Base-by-base conservation (phyloP, 306 rosid genomes). In the Castanospermum australe region DNA sequence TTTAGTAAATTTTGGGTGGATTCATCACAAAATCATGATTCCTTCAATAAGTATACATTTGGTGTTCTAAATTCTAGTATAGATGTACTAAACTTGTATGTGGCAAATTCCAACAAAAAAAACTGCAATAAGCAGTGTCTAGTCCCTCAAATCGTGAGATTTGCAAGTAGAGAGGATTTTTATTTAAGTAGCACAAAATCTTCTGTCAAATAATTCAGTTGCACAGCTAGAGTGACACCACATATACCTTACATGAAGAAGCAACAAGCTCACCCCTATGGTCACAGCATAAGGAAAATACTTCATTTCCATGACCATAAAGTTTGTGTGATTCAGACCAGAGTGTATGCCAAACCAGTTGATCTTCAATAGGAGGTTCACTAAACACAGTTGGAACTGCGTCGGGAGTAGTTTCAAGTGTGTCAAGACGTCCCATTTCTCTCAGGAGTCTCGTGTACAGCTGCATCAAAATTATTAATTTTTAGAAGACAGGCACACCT, bases 271-370 rank as follows among this genome's bases (percentile, higher is more conserved):
- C 89, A 73, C 99, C 98, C 57, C 68, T 78, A 77, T 85, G 96
- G 84, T 96, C 94, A 77, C 97, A 93, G 83, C 99, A 91, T 39
- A 96, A 51, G 67, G 99, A 85, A 72, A 91, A 96, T 48, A 96
- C 85, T 48, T 96, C 99, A 82, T 96, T 96, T 76, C 99, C 99
- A 66, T 96, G 99, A 81, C 98, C 99, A 66, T 96, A 96, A 71
- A 96, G 96, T 81, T 96, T 96, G 80, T 96, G 98, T 6, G 99
- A 89, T 86, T 96, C 99, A 59, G 98, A 98, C 99, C 98, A 93
- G 9, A 95, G 92, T 24, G 99, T 96, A 76, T 96, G 94, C 98
- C 98, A 96, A 47, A 91, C 92, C 47, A 96, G 83, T 89, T 96
- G 99, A 84, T 96, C 98, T 88, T 96, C 99, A 69, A 96, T 91